Conservation (phyloP, 768 basidiomycete genomes). For the Naganishia kalamii region DNA sequence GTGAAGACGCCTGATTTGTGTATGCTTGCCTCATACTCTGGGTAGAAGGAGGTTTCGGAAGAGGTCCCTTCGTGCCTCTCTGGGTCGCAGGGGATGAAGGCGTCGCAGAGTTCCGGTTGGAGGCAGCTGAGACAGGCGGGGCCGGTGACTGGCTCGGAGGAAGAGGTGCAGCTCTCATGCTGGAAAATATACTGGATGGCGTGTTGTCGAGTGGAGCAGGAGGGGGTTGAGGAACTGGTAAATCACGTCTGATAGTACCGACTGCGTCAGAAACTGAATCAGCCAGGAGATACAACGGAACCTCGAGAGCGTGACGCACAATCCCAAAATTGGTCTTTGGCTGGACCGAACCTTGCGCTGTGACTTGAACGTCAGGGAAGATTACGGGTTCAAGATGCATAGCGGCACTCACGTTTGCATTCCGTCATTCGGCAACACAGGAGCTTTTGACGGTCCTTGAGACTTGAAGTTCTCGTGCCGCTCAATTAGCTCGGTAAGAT, state of each 20-base stretch:
- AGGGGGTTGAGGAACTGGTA: constrained; percentile 14
- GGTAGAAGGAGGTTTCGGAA: constrained; percentile 18
- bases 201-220: constrained; percentile 13
- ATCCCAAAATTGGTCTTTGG: constrained; percentile 78
- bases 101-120: neutral
- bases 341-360: constrained; percentile 43
- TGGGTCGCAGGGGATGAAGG: neutral
- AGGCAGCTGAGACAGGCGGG: neutral
- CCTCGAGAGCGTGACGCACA: constrained; percentile 15
- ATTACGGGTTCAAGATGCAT: neutral
- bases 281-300: neutral
- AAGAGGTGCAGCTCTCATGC: constrained; percentile 1
- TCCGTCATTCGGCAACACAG: neutral
- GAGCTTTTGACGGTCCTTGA: constrained; percentile 51
- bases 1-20: neutral
- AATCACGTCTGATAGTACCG: constrained; percentile 11
- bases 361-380: neutral
- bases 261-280: neutral
- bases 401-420: constrained; percentile 1
- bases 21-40: constrained; percentile 14
- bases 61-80: constrained; percentile 8
- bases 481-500: constrained; percentile 92
- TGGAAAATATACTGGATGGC: neutral
- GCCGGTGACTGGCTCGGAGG: neutral
- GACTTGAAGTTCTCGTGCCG: constrained; percentile 87